Conservation (phyloP, 2,329 filamentous ascomycete species). For the Talaromyces sp. region DNA sequence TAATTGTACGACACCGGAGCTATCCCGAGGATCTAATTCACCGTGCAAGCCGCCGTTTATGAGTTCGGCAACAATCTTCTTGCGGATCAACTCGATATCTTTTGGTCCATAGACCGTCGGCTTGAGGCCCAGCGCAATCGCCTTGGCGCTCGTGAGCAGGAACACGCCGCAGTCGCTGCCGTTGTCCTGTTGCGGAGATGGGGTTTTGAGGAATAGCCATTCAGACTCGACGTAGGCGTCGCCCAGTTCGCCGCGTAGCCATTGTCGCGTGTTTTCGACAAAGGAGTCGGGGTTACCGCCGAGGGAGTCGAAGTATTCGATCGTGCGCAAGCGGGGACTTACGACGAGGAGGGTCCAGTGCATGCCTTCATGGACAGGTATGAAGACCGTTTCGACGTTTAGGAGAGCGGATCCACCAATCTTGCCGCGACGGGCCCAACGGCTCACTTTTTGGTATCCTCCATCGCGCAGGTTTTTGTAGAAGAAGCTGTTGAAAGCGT, state of each 20-base stretch:
- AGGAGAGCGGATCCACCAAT: constrained; percentile 45
- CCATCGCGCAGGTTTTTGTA: constrained; percentile 42
- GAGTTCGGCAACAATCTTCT: constrained; percentile 48
- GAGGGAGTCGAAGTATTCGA: constrained; percentile 50
- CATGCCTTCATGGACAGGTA: constrained; percentile 45
- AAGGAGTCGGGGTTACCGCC: constrained; percentile 31
- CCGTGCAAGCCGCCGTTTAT: constrained; percentile 44
- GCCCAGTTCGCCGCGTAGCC: constrained; percentile 43
- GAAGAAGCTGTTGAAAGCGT: constrained; percentile 47
- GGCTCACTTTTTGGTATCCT: constrained; percentile 37
- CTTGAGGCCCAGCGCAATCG: constrained; percentile 44
- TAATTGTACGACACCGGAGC: constrained; percentile 15
- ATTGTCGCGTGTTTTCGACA: constrained; percentile 37
- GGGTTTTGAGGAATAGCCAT: constrained; percentile 40
- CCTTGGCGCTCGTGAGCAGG: constrained; percentile 47
- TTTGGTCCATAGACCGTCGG: constrained; percentile 40
- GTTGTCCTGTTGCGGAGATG: constrained; percentile 46
- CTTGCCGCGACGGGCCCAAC: constrained; percentile 47
- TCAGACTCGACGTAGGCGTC: constrained; percentile 40
- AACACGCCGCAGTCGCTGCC: constrained; percentile 51
- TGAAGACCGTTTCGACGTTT: constrained; percentile 45
- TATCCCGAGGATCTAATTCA: constrained; percentile 36
- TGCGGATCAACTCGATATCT: constrained; percentile 41
- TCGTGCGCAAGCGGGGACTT: constrained; percentile 39
- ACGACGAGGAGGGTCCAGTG: constrained; percentile 51